A percentile compares a stretch with the other conserved stretches of the same genome.
Conservation (phyloP, 768 basidiomycete species). For the Panellus pusillus region DNA sequence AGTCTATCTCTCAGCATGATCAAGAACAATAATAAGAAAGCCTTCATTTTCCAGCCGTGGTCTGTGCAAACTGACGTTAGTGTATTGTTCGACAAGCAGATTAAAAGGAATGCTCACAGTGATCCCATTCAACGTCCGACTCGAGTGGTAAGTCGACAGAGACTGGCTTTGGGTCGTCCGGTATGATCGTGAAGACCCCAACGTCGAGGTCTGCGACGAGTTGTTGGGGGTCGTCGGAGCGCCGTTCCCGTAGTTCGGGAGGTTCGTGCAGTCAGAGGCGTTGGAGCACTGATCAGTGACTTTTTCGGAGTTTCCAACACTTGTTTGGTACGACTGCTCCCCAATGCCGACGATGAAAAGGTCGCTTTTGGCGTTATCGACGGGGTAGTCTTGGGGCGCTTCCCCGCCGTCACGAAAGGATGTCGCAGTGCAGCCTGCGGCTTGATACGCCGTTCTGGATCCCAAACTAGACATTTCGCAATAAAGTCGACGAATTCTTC, state of each 20-base stretch:
- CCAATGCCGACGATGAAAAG: constrained; percentile 56
- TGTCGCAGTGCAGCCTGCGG: constrained; percentile 91
- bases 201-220: constrained; percentile 50
- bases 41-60: constrained; percentile 23
- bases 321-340: constrained; percentile 54
- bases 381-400: constrained; percentile 48
- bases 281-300: constrained; percentile 85
- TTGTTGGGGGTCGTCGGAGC: constrained; percentile 59
- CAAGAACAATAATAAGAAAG: constrained; percentile 26
- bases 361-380: constrained; percentile 52
- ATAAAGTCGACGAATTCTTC: constrained; percentile 97
- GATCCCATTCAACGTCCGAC: constrained; percentile 70
- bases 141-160: constrained; percentile 73
- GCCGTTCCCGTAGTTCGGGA: constrained; percentile 54
- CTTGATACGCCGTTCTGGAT: constrained; percentile 94
- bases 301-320: constrained; percentile 79
- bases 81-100: background rate
- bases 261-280: constrained; percentile 79
- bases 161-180: constrained; percentile 68
- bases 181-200: constrained; percentile 66
- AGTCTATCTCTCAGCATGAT: constrained; percentile 13
- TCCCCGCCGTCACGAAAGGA: constrained; percentile 77
- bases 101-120: constrained; percentile 51
- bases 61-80: constrained; percentile 1
- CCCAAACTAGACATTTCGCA: constrained; percentile 96